Base-by-base conservation (phyloP, 106 monocot genomes). In the Agapanthus africanus region DNA sequence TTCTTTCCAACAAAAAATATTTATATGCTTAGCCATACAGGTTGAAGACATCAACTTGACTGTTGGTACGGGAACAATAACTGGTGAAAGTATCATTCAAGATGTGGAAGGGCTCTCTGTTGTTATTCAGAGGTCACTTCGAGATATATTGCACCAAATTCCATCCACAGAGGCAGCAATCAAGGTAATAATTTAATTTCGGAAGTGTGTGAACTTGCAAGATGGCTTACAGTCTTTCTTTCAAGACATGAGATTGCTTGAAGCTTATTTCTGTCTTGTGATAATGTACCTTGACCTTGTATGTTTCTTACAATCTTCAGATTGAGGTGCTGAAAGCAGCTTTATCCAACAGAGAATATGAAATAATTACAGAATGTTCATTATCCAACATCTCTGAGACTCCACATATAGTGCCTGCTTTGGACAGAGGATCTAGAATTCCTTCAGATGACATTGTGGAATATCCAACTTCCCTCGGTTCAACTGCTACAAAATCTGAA, bases 301-400 rank as follows among this genome's bases (percentile, higher is more conserved):
- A n/a, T 67, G 36, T 50, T 54, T 80, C 46, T 0, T 42, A 21
- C 18, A 31, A 46, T 36, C 27, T 42, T 23, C 83, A 99, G 99
- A 79, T 99, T 37, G 77, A 77, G 57, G 79, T 81, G 65, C 68
- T 99, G 39, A 93, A 85, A 77, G 92, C 92, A 68, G 70, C 87
- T 40, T 66, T 99, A 59, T 93, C 92, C 47, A 99, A 87, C 73
- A 80, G 71, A 74, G 99, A 99, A 76, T 99, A 99, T 66, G 81
- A 92, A 71, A 85, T 93, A 77, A 90, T 93, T 66, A 90, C 92
- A 33, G 99, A 93, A 75, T 99, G 99, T 70, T 80, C 90, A 37
- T 27, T 67, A 67, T 87, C 99, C 23, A 99, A 99, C 73, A 79
- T 93, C 40, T 87, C 99, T 35, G 99, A 99, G 81, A 79, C 89